Percentiles rank a stretch among this genome's conserved stretches.
Conservation (phyloP, 495 filamentous ascomycete species). For the Recurvomyces mirabilis region DNA sequence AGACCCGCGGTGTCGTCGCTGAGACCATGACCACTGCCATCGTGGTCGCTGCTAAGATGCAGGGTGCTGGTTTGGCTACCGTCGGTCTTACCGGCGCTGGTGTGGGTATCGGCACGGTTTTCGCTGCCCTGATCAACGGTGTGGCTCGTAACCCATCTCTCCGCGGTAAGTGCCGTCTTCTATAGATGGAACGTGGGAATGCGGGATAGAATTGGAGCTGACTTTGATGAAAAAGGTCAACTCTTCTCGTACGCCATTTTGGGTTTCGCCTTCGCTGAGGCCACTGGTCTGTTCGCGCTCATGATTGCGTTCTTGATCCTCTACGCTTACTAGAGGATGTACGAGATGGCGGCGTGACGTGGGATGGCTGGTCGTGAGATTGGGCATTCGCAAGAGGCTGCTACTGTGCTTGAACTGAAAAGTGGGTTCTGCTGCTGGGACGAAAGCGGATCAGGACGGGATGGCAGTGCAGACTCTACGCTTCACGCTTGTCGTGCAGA, state of each 20-base stretch:
- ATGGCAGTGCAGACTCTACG: too few species aligned
- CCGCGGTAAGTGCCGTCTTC: slow-evolving; percentile 47
- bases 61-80: slow-evolving; percentile 74
- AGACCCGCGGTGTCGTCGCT: slow-evolving; percentile 25
- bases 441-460: too few species aligned
- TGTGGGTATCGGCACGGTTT: slow-evolving; percentile 88
- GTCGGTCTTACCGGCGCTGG: slow-evolving; percentile 82
- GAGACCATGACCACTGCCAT: slow-evolving; percentile 32
- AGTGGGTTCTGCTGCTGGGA: too few species aligned
- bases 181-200: too few species aligned
- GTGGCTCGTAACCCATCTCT: slow-evolving; percentile 81
- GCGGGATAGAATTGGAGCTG: too few species aligned
- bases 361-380: too few species aligned
- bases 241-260: slow-evolving; percentile 87
- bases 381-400: too few species aligned
- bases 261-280: slow-evolving; percentile 85
- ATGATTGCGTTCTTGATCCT: slow-evolving; percentile 56
- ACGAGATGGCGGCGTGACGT: too few species aligned
- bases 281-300: slow-evolving; percentile 84
- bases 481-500: too few species aligned
- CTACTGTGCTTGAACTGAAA: too few species aligned
- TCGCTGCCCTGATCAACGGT: slow-evolving; percentile 69
- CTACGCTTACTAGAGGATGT: slow-evolving; percentile 3
- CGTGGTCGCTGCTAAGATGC: slow-evolving; percentile 78
- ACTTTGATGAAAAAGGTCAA: slow-evolving; percentile 43